These are phyloP conservation scores for Eleusine indica DNA, from an alignment of 176 grass and related monocot species.

Conservation along the genomic window DNA sequence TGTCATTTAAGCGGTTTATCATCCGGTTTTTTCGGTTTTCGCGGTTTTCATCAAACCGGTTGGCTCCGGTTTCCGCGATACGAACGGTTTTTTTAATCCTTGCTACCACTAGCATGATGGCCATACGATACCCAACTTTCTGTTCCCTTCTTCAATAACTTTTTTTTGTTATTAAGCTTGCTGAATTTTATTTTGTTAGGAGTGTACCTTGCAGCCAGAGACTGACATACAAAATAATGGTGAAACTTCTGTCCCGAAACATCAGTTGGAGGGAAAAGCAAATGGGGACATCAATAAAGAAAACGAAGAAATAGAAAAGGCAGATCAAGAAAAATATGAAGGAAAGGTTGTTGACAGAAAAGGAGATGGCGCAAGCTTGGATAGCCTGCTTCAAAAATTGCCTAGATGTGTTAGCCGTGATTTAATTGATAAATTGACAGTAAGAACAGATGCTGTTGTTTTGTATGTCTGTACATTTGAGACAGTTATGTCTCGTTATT, in stretches of 20 bases:
- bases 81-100: too few relatives aligned
- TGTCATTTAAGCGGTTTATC: too few relatives aligned
- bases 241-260: constrained; percentile 54
- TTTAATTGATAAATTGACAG: constrained; percentile 93
- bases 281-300: constrained; percentile 62
- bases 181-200: constrained; percentile 56
- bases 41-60: too few relatives aligned
- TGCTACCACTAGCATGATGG: not conserved
- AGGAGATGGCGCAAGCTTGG: constrained; percentile 81
- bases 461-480: constrained; percentile 9
- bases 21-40: too few relatives aligned
- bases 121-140: not conserved
- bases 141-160: constrained; percentile 24
- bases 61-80: too few relatives aligned
- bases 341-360: constrained; percentile 79
- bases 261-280: constrained; percentile 58
- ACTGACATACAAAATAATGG: constrained; percentile 56
- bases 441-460: constrained; percentile 35
- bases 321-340: constrained; percentile 76
- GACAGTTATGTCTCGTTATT: constrained; percentile 13
- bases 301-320: constrained; percentile 72
- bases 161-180: constrained; percentile 6
- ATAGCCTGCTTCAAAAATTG: constrained; percentile 75
- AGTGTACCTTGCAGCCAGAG: constrained; percentile 59
- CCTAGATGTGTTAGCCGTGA: constrained; percentile 96